Percentiles rank a stretch among this genome's conserved stretches.
These are phyloP conservation scores for Yamagishiella unicocca DNA, from an alignment of 139 green algal species.

Conservation along the genomic window DNA sequence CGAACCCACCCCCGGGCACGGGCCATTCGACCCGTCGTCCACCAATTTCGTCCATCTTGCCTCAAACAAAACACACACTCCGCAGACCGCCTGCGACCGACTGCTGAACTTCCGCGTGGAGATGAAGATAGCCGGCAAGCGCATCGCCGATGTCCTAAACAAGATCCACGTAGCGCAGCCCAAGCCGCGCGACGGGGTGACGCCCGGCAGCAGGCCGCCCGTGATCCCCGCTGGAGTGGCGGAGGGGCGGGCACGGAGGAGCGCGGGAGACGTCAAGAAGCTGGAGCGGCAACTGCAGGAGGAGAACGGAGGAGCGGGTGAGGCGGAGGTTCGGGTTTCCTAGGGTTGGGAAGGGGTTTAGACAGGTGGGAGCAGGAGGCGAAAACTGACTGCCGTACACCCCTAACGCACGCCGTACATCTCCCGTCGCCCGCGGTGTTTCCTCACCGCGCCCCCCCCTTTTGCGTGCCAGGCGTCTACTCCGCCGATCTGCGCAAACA, in stretches of 20 bases:
- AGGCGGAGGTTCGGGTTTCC: no score
- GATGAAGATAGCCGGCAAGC: constrained; percentile 92
- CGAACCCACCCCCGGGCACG: no score
- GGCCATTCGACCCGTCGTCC: no score
- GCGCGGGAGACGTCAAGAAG: constrained; percentile 59
- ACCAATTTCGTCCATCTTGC: no score
- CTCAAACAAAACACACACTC: no score
- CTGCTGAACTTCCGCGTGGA: constrained; percentile 94
- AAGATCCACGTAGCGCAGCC: constrained; percentile 96
- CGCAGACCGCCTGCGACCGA: constrained; percentile 88
- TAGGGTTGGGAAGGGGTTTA: no score
- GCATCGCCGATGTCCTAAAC: constrained; percentile 90
- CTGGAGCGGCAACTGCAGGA: constrained; percentile 91
- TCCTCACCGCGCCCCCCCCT: no score
- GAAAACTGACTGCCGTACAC: no score
- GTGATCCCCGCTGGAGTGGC: constrained; percentile 86
- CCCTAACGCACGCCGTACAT: no score
- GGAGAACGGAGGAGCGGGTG: constrained; percentile 90
- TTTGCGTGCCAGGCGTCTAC: constrained; percentile 95
- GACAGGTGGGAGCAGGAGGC: constrained; percentile 87
- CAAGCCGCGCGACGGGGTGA: constrained; percentile 58
- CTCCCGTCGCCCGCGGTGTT: no score
- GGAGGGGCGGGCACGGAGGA: constrained; percentile 67
- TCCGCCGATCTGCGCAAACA: constrained; percentile 88
- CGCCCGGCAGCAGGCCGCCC: constrained; percentile 71